phyloP scores from a whole-genome alignment of 1,284 basidiomycete species.

The Phellopilus nigrolimitatus region DNA sequence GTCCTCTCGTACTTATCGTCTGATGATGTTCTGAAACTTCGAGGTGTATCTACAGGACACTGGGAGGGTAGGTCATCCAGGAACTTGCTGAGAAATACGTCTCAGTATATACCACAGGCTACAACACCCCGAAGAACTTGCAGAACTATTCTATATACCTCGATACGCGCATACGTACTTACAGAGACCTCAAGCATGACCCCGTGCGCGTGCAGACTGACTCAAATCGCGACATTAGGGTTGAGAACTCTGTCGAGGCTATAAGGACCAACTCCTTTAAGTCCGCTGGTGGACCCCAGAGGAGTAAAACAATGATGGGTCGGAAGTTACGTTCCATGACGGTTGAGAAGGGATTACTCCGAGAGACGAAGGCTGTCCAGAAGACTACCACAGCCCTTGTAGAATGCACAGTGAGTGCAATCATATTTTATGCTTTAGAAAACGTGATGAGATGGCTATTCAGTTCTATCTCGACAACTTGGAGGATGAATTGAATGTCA shows the following conservation, averaged over 20 bases:
- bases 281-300: conserved; percentile 36
- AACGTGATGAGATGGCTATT: too few relatives aligned
- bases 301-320: conserved; percentile 77
- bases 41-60: conserved; percentile 69
- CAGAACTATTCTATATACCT: conserved; percentile 87
- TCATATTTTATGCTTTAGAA: not conserved
- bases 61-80: conserved; percentile 67
- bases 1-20: conserved; percentile 80
- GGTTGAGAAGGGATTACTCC: conserved; percentile 91
- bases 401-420: conserved; percentile 74
- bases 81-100: conserved; percentile 12
- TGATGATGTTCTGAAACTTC: conserved; percentile 73
- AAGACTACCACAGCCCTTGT: conserved; percentile 83
- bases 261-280: conserved; percentile 34
- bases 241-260: conserved; percentile 57
- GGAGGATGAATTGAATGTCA: conserved; percentile 87
- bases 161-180: conserved; percentile 85
- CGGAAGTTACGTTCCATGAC: conserved; percentile 86
- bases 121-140: conserved; percentile 81
- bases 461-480: conserved; percentile 94
- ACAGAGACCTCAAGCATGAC: conserved; percentile 90
- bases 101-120: conserved; percentile 45
- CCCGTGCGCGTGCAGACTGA: conserved; percentile 88
- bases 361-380: conserved; percentile 91
- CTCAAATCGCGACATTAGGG: conserved; percentile 77